Base-by-base conservation (phyloP, 495 filamentous ascomycete genomes). In the Penicillium alfredii region DNA sequence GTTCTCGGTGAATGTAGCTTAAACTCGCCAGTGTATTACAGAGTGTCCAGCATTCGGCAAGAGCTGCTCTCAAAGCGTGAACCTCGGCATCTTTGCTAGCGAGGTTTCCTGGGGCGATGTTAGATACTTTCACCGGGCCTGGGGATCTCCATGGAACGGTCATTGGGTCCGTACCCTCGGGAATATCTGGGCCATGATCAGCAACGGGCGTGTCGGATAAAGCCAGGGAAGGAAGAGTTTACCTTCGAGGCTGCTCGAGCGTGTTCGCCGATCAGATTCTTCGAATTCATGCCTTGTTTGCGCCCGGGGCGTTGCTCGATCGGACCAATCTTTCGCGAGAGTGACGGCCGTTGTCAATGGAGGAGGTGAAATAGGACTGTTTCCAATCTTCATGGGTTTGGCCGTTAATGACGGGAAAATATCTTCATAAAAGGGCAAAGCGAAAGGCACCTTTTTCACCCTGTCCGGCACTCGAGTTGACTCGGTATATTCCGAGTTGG, bases 31-130 rank as follows among this genome's bases (percentile, higher is more conserved):
- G 65, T 0, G 88, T 93, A 58, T 94, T 95, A 62, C 88, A 95
- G 22, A 95, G 61, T 1, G 86, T 93, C 88, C 88, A 95, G 60
- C 88, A 95, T 66, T 94, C 88, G 43, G 80, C 77, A 8, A 95
- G 70, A 0, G 87, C 88, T 14, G 77, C 73, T 42, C 73, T 80
- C n/a, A 94, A 68, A 10, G 81, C 81, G 22, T 63, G 73, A 33
- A 90, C 71, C 56, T 93, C 86, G 30, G 78, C 69, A 24, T 78
- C 75, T 35, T 68, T 63, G 32, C 71, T 64, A 32, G 60, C 58
- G 29, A 74, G 47, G 17, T 57, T 59, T 20, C 39, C 53, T 39
- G 19, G 10, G 11, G 16, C 12, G 2, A 37, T 22, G 27, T 47
- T 20, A 44, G 56, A 30, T 10, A 8, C 47, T 32, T 49, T 55